Percentiles rank a stretch among this genome's conserved stretches.
Evolutionary conservation across 805 yeast genomes (phyloP).

Genomic region (Metschnikowia proteae): DNA sequence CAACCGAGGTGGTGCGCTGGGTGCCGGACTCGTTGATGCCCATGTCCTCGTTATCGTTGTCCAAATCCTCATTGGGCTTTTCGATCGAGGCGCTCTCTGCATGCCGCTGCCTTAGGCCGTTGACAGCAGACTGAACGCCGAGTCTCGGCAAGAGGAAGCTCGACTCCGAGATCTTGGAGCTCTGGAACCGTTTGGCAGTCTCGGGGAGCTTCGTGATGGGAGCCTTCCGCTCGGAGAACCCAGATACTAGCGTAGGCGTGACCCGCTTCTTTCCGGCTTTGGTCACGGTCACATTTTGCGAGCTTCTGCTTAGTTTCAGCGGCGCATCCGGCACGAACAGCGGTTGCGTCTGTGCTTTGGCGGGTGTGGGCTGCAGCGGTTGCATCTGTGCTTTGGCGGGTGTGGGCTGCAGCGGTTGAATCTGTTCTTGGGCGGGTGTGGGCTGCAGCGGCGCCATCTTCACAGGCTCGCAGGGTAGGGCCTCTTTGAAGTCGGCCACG

Average conservation of each 20-base stretch:
- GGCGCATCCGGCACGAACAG: neutral
- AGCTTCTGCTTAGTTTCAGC: constrained; percentile 9
- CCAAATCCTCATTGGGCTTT: constrained; percentile 28
- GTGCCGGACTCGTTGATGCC: constrained; percentile 26
- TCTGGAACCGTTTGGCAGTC: neutral
- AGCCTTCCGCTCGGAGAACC: constrained; percentile 25
- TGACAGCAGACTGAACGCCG: constrained; percentile 63
- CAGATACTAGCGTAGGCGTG: constrained; percentile 62
- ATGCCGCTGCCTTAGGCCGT: constrained; percentile 35
- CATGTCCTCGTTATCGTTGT: constrained; percentile 50
- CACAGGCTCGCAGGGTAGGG: neutral
- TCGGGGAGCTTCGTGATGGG: neutral
- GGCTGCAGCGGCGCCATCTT: no score
- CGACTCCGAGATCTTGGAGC: constrained; percentile 40
- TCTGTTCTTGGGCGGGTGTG: neutral
- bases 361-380: no score
- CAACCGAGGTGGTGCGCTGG: constrained; percentile 23
- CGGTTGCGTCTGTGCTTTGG: neutral
- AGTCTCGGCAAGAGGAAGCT: constrained; percentile 53
- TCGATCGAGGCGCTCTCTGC: constrained; percentile 11
- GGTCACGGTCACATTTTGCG: constrained; percentile 55
- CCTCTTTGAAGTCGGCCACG: neutral
- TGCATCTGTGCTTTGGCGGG: neutral
- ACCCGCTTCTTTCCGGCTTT: constrained; percentile 77
- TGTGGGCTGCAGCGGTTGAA: neutral